Evolutionary conservation across 139 green algal genomes (phyloP).

Genomic region (Astrephomene gubernaculifera): DNA sequence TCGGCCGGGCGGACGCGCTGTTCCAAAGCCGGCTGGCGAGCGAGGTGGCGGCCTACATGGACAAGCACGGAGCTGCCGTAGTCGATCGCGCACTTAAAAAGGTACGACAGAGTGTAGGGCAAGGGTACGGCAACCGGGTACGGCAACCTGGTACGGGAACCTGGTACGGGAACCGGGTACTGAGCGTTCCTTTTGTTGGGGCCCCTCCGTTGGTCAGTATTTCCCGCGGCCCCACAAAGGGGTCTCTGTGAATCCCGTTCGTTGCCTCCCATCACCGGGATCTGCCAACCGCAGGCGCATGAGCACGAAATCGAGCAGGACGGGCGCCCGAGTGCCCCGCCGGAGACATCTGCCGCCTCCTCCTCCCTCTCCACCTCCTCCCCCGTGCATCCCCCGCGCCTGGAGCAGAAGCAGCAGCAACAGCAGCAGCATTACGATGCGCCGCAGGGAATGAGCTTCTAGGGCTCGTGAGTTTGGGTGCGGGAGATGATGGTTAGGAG

Average conservation of each 20-base stretch:
- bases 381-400: no score
- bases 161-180: no score
- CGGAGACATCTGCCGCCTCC: no score
- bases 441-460: no score
- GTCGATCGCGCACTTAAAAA: constrained; percentile 16
- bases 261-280: background rate
- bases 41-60: constrained; percentile 32
- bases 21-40: background rate
- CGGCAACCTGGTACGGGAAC: background rate
- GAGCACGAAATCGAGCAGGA: no score
- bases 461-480: no score
- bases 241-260: background rate
- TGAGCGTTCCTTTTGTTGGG: background rate
- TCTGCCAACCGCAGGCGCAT: no score
- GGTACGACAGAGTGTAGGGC: background rate
- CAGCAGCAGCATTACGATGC: no score
- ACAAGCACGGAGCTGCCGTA: constrained; percentile 33
- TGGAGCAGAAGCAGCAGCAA: no score
- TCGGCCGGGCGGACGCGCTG: background rate
- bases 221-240: background rate
- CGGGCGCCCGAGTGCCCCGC: no score
- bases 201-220: background rate
- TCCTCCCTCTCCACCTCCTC: no score
- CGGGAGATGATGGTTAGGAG: no score
- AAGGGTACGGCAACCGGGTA: background rate